Evolutionary conservation across 225 moss, liverwort and hornwort genomes (phyloP), one percentile per base, ranked within the genome.

Genomic region (Polytrichum commune): DNA sequence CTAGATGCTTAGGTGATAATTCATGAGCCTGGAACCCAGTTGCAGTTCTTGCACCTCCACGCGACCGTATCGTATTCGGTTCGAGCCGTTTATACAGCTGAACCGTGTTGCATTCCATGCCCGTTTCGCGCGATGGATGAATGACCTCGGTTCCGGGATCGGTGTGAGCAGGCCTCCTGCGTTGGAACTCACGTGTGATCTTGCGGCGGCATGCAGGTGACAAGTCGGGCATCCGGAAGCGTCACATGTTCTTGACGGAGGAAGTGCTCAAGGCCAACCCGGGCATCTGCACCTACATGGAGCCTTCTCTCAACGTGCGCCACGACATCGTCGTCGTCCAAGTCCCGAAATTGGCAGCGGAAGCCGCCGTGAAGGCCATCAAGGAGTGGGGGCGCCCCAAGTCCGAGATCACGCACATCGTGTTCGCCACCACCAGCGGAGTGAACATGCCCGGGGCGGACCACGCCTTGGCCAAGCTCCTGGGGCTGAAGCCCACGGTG

Each of bases 271-370:
- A 84, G 69, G 84, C 84, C 0, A 84, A 84, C 32, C 84, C 84
- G 2, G 84, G 80, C 0, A 84, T 84, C 69, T 80, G 80, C 84
- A 84, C 84, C 0, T 84, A 80, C 63, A 84, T 84, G 84, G 84
- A 84, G 62, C 84, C 84, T 7, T 84, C 84, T 0, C 33, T 84
- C 10, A 84, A 84, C 27, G 84, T 78, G 27, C 80, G 84, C 5
- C 84, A 84, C 72, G 84, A 84, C 63, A 84, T 84, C 7, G 84
- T 84, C 20, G 84, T 84, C 20, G 84, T 84, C 38, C 84, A 84
- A 54, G 84, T 84, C 0, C 84, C 84, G 2, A 84, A 84, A 72
- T 74, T 84, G 27, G 84, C 84, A 4, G 84, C 84, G 2, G 84
- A 84, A 60, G 84, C 84, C 9, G 84, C 84, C 4, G 75, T 72